Conservation (phyloP, 208 protist species). For the Wallacemonas sp. region DNA sequence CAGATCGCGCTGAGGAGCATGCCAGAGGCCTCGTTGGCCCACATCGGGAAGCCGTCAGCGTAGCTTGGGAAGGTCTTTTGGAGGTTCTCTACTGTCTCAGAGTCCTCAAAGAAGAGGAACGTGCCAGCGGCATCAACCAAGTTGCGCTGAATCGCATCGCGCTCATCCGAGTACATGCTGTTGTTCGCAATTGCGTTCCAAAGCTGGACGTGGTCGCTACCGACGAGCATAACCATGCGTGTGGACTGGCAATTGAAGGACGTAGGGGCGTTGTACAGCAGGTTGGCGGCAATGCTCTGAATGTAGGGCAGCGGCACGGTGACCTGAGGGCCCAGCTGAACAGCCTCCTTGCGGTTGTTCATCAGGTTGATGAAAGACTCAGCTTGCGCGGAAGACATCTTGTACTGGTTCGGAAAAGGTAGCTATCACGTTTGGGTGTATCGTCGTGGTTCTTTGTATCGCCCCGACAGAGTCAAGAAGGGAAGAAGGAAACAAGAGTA, state of each 20-base stretch:
- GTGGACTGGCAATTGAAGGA: constrained; percentile 62
- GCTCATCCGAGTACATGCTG: constrained; percentile 27
- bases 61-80: constrained; percentile 46
- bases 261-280: constrained; percentile 17
- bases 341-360: neutral
- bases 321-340: constrained; percentile 5
- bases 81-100: constrained; percentile 22
- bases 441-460: neutral
- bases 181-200: constrained; percentile 47
- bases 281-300: constrained; percentile 8
- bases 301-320: constrained; percentile 2
- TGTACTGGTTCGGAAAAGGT: neutral
- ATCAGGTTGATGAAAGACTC: neutral
- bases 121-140: constrained; percentile 50
- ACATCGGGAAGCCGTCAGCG: constrained; percentile 37
- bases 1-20: constrained; percentile 59
- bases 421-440: neutral
- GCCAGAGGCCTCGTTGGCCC: constrained; percentile 36
- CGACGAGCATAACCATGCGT: constrained; percentile 52
- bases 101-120: constrained; percentile 65
- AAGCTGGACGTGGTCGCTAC: constrained; percentile 47
- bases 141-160: constrained; percentile 33
- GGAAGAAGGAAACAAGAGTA: no score
- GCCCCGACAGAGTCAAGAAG: neutral
- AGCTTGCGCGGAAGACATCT: neutral